Percentiles rank a stretch among this genome's conserved stretches.
Evolutionary conservation across 352 stramenopile species (phyloP).

Genomic region (Aphanomyces cochlioides): DNA sequence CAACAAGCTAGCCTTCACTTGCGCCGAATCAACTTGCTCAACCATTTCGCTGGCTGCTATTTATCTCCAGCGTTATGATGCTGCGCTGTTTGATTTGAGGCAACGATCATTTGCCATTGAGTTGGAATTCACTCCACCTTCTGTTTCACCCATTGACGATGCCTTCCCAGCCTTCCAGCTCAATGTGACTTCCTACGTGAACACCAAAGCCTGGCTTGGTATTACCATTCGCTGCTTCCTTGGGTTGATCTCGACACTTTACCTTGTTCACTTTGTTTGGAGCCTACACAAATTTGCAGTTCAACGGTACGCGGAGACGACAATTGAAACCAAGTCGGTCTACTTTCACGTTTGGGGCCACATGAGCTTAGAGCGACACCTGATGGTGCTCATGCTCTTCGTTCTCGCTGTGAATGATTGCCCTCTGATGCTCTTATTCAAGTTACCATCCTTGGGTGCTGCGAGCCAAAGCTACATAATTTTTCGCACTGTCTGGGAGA

Average conservation of each 20-base stretch:
- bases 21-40: background rate
- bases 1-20: conserved; percentile 4
- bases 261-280: background rate
- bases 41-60: background rate
- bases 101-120: background rate
- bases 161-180: background rate
- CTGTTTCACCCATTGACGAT: background rate
- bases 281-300: background rate
- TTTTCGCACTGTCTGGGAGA: conserved; percentile 25
- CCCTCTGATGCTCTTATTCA: background rate
- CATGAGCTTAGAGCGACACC: conserved; percentile 20
- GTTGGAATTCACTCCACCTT: background rate
- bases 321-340: background rate
- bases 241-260: background rate
- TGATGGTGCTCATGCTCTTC: conserved; percentile 8
- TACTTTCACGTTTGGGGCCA: conserved; percentile 15
- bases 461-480: background rate
- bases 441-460: conserved; percentile 2
- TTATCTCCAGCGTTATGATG: background rate
- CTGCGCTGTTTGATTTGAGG: conserved; percentile 1
- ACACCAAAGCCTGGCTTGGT: background rate
- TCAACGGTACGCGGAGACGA: background rate
- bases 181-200: background rate
- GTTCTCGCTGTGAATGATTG: conserved; percentile 1
- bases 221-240: background rate